phyloP scores from a whole-genome alignment of 176 grass and related monocot genomes.

The Elymus sibiricus region DNA sequence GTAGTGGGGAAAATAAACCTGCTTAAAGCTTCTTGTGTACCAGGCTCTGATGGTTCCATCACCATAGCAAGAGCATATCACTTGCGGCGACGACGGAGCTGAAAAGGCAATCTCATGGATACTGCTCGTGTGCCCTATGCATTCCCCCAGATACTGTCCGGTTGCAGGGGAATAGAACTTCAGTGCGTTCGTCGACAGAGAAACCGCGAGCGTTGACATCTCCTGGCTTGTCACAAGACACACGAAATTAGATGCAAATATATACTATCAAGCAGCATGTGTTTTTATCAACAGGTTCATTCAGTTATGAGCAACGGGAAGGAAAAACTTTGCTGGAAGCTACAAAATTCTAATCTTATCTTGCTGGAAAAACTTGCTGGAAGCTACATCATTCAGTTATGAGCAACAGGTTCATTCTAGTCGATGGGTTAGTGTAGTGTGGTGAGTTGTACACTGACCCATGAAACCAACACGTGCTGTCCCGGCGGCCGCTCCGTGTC shows the following conservation, averaged over 20 bases:
- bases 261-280: too few species aligned
- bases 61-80: constrained; percentile 77
- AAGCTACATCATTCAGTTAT: too few species aligned
- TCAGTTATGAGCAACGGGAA: neutral
- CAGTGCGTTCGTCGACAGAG: constrained; percentile 68
- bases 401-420: too few species aligned
- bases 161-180: constrained; percentile 84
- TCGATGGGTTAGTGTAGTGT: too few species aligned
- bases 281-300: neutral
- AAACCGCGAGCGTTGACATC: constrained; percentile 66
- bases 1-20: constrained; percentile 46
- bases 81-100: constrained; percentile 50
- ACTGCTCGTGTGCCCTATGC: constrained; percentile 53
- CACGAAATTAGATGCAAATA: constrained; percentile 6
- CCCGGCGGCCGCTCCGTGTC: too few species aligned
- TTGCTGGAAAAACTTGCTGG: too few species aligned
- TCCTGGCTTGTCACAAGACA: constrained; percentile 66
- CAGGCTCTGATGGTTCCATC: constrained; percentile 93
- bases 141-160: constrained; percentile 79
- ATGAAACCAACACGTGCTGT: too few species aligned
- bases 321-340: neutral
- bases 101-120: constrained; percentile 88
- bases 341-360: neutral
- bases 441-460: too few species aligned
- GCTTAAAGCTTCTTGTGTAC: constrained; percentile 81